Evolutionary conservation across 768 basidiomycete genomes (phyloP).

Genomic region (Naganishia antarctica): DNA sequence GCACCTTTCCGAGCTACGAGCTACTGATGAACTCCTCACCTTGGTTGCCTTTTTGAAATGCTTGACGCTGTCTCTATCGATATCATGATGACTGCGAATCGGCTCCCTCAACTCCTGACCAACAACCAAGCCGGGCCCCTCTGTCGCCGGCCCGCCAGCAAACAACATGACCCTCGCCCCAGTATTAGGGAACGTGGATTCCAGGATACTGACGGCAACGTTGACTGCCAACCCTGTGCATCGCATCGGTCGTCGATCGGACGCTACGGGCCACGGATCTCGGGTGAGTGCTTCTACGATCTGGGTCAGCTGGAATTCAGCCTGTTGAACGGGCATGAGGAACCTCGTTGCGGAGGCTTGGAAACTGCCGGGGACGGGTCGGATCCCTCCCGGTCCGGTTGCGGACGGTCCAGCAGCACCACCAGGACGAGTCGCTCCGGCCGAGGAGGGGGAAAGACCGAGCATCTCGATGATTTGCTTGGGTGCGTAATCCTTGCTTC

Average conservation of each 20-base stretch:
- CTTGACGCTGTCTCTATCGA: conserved; percentile 91
- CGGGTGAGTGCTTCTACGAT: conserved; percentile 80
- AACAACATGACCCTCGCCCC: conserved; percentile 96
- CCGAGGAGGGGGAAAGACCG: conserved; percentile 62
- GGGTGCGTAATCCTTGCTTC: conserved; percentile 88
- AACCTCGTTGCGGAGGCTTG: conserved; percentile 57
- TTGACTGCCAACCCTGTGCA: conserved; percentile 93
- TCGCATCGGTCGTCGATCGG: conserved; percentile 83
- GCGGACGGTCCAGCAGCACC: conserved; percentile 31
- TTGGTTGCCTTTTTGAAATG: conserved; percentile 95
- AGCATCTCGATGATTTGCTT: conserved; percentile 99
- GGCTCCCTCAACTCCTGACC: conserved; percentile 92
- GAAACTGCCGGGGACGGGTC: conserved; percentile 49
- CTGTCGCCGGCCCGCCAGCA: conserved; percentile 88
- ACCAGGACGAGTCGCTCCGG: conserved; percentile 55
- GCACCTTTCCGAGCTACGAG: not conserved
- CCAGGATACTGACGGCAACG: conserved; percentile 85
- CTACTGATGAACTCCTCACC: conserved; percentile 54
- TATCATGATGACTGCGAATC: conserved; percentile 97
- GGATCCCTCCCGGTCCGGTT: conserved; percentile 19
- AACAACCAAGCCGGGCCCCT: conserved; percentile 96
- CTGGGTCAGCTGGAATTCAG: conserved; percentile 92
- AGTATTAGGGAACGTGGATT: conserved; percentile 92
- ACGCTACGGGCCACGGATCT: conserved; percentile 97
- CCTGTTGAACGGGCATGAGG: conserved; percentile 81